A percentile compares a stretch with the other conserved stretches of the same genome.
Evolutionary conservation across 78 protist genomes (phyloP).

Genomic region (Isochrysis galbana): DNA sequence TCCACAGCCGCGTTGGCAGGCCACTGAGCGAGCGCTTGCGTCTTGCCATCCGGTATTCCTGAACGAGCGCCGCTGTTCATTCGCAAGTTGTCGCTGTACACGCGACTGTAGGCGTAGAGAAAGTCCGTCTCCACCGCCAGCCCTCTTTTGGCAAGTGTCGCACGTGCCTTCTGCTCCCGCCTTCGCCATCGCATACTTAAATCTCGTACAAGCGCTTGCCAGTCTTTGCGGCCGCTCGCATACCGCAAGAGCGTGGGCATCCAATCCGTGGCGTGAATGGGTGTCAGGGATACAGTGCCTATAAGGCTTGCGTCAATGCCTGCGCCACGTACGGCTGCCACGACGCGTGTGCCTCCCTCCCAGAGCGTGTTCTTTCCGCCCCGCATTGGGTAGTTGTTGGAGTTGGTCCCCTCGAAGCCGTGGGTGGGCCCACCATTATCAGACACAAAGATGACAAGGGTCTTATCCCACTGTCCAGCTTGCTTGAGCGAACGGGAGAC

Average conservation of each 20-base stretch:
- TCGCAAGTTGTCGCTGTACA: no score
- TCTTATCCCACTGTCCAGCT: slow-evolving; percentile 16
- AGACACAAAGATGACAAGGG: slow-evolving; percentile 24
- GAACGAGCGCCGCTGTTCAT: no score
- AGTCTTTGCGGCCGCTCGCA: background rate
- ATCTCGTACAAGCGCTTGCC: background rate
- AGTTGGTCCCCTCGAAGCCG: background rate
- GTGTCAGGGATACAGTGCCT: background rate
- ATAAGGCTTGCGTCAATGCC: background rate
- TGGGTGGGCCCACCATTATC: slow-evolving; percentile 54
- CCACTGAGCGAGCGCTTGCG: no score
- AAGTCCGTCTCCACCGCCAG: background rate
- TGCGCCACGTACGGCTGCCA: background rate
- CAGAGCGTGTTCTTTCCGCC: slow-evolving; percentile 39
- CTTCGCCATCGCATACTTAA: background rate
- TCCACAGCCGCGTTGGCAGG: no score
- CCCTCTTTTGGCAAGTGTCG: no score
- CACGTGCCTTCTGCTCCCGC: no score
- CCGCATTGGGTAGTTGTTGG: background rate
- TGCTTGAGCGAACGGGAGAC: slow-evolving; percentile 21
- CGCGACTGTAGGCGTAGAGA: background rate
- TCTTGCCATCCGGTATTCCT: no score
- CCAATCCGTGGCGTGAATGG: background rate
- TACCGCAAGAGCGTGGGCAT: background rate
- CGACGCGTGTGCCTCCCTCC: slow-evolving; percentile 25